Conservation (phyloP, 1,139 yeast species). For the Spathaspora sp. region DNA sequence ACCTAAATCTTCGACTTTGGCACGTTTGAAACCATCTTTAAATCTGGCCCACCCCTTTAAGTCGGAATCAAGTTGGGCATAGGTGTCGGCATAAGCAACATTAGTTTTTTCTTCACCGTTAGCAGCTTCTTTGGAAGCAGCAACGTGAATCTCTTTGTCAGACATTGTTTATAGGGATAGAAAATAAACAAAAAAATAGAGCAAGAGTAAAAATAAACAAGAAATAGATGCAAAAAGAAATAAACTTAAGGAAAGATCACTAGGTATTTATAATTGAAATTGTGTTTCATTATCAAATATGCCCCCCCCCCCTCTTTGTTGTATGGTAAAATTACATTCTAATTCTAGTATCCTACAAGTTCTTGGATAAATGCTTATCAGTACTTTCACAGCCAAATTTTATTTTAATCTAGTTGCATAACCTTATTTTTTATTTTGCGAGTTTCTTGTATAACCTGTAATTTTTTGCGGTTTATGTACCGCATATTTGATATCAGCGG, state of each 20-base stretch:
- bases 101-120: slow-evolving; percentile 42
- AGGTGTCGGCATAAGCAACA: slow-evolving; percentile 37
- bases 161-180: slow-evolving; percentile 26
- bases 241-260: not conserved
- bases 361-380: no score
- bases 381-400: no score
- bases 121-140: slow-evolving; percentile 39
- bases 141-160: slow-evolving; percentile 43
- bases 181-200: not conserved
- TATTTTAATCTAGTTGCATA: no score
- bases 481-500: no score
- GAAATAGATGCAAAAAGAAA: not conserved
- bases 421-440: no score
- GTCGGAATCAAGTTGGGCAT: not conserved
- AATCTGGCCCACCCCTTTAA: slow-evolving; percentile 42
- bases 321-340: no score
- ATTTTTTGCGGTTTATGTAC: no score
- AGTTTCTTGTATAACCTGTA: no score
- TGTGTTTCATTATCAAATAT: no score
- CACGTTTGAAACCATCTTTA: slow-evolving; percentile 57
- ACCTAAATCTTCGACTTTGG: slow-evolving; percentile 48
- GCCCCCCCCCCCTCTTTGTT: not conserved
- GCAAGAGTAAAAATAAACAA: not conserved
- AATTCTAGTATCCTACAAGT: no score
- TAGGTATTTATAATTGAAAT: no score